Conservation (phyloP, 2,329 filamentous ascomycete genomes). For the Helotiales sp. region DNA sequence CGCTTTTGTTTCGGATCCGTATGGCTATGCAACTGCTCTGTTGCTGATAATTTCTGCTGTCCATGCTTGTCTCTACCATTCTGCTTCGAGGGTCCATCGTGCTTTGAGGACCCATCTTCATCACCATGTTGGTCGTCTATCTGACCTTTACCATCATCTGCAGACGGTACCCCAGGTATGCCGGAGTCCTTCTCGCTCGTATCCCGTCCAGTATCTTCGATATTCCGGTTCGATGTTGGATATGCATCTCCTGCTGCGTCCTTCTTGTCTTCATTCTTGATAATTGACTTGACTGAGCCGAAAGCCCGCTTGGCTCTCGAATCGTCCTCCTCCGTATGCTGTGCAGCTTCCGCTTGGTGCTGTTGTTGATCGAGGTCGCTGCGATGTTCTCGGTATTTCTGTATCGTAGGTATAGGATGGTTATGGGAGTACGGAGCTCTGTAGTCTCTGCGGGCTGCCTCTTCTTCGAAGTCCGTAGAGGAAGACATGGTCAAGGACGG, state of each 20-base stretch:
- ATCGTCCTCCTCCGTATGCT: conserved; percentile 28
- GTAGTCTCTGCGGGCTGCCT: conserved; percentile 27
- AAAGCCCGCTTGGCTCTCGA: conserved; percentile 25
- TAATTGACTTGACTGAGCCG: conserved; percentile 23
- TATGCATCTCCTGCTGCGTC: conserved; percentile 24
- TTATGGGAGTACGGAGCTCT: conserved; percentile 27
- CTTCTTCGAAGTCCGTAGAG: conserved; percentile 22
- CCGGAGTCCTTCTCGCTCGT: conserved; percentile 19
- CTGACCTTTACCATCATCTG: neutral
- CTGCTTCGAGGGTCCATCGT: neutral
- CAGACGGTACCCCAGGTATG: conserved; percentile 14
- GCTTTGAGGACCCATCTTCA: conserved; percentile 1
- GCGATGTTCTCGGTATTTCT: conserved; percentile 28
- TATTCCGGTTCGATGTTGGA: conserved; percentile 27
- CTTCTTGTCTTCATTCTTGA: conserved; percentile 28
- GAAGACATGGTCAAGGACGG: conserved; percentile 8
- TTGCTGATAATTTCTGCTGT: conserved; percentile 20
- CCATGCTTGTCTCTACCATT: conserved; percentile 2
- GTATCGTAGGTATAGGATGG: conserved; percentile 29
- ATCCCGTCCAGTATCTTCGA: conserved; percentile 8
- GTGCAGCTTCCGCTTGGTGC: conserved; percentile 24
- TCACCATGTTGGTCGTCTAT: conserved; percentile 3
- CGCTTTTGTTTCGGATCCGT: conserved; percentile 28
- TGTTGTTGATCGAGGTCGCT: conserved; percentile 23
- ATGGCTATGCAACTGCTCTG: conserved; percentile 24